phyloP scores from a whole-genome alignment of 352 stramenopile species.

The Phytophthora agathidicida region DNA sequence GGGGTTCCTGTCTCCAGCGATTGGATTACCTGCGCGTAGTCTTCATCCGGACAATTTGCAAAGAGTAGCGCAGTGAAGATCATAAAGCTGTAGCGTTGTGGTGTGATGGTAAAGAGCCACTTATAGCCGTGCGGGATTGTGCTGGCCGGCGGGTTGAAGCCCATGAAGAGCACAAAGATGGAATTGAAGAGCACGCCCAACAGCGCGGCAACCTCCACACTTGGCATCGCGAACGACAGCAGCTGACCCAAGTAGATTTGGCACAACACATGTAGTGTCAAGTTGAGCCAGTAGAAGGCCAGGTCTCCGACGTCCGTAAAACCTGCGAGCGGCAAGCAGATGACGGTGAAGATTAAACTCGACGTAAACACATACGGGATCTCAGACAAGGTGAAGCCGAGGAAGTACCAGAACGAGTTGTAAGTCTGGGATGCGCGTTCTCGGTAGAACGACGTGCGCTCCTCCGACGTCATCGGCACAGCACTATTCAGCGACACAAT shows the following conservation, averaged over 20 bases:
- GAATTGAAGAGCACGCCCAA: slow-evolving; percentile 49
- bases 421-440: slow-evolving; percentile 88
- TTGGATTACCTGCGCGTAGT: slow-evolving; percentile 28
- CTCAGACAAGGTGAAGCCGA: slow-evolving; percentile 78
- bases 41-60: slow-evolving; percentile 32
- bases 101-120: slow-evolving; percentile 45
- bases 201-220: slow-evolving; percentile 39
- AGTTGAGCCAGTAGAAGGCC: slow-evolving; percentile 42
- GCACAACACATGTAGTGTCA: slow-evolving; percentile 40
- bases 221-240: slow-evolving; percentile 41
- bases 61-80: slow-evolving; percentile 33
- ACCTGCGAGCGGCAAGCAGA: slow-evolving; percentile 40
- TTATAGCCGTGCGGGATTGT: slow-evolving; percentile 39
- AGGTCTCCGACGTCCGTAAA: slow-evolving; percentile 28
- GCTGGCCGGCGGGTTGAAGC: slow-evolving; percentile 46
- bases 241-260: slow-evolving; percentile 50
- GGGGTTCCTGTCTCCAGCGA: slow-evolving; percentile 14
- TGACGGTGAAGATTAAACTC: slow-evolving; percentile 39
- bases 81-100: slow-evolving; percentile 40
- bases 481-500: slow-evolving; percentile 76
- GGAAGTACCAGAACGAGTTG: slow-evolving; percentile 56
- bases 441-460: slow-evolving; percentile 89
- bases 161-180: slow-evolving; percentile 60
- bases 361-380: slow-evolving; percentile 47
- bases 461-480: slow-evolving; percentile 72